phyloP scores from a whole-genome alignment of 192 early-diverging fungal genomes.

The Coemansia sp. region DNA sequence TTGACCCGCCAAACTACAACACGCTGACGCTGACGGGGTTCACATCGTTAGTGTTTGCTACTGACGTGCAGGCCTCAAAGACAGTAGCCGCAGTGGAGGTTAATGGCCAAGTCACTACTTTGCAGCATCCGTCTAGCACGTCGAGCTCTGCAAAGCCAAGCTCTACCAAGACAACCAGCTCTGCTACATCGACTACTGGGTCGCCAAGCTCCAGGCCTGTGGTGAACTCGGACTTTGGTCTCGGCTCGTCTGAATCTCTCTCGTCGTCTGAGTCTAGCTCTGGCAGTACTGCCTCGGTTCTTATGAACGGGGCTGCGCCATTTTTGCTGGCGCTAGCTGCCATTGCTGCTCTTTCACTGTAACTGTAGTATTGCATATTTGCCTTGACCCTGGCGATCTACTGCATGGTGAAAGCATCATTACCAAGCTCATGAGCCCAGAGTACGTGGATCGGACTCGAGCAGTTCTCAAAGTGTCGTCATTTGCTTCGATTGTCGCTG shows the following conservation, averaged over 20 bases:
- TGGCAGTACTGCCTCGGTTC: neutral
- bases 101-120: constrained; percentile 1
- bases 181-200: neutral
- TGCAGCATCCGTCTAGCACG: neutral
- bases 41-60: constrained; percentile 8
- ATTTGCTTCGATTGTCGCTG: too few species aligned
- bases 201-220: neutral
- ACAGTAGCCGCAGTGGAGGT: constrained; percentile 16
- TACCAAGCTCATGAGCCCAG: constrained; percentile 34
- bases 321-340: neutral
- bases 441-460: constrained; percentile 55
- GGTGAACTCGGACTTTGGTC: constrained; percentile 4
- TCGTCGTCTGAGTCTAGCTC: neutral
- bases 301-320: neutral
- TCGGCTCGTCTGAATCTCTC: neutral
- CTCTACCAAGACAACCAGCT: neutral
- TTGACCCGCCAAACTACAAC: constrained; percentile 31
- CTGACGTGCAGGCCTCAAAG: constrained; percentile 10
- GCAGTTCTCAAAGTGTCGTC: too few species aligned
- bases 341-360: neutral
- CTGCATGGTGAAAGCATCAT: constrained; percentile 12
- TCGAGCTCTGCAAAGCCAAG: neutral
- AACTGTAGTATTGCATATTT: neutral
- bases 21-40: constrained; percentile 20
- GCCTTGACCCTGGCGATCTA: neutral